Conservation (phyloP, 2,329 filamentous ascomycete species). For the Onygena corvina region DNA sequence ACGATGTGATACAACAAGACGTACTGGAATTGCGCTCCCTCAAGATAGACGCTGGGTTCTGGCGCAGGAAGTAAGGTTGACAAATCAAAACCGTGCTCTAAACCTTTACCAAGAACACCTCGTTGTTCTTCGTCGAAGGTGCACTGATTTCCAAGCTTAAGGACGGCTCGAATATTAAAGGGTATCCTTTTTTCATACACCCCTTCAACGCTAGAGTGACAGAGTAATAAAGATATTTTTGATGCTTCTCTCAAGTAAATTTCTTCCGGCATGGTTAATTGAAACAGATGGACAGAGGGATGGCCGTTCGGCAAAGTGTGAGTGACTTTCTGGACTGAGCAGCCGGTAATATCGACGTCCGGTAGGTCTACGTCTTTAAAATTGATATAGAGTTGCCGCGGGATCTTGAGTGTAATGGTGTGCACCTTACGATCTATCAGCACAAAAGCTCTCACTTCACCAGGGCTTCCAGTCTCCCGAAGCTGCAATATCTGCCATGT, state of each 20-base stretch:
- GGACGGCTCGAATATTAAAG: constrained; percentile 69
- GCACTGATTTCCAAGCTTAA: constrained; percentile 81
- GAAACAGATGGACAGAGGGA: constrained; percentile 86
- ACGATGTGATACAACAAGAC: constrained; percentile 88
- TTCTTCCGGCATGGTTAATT: constrained; percentile 78
- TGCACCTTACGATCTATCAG: constrained; percentile 91
- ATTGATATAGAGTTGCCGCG: constrained; percentile 81
- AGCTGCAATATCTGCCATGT: constrained; percentile 94
- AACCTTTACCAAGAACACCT: constrained; percentile 79
- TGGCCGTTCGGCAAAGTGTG: constrained; percentile 92
- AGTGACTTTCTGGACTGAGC: constrained; percentile 82
- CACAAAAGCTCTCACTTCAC: constrained; percentile 77
- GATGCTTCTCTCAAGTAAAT: constrained; percentile 73
- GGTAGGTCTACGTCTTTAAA: constrained; percentile 77
- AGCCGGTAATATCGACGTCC: constrained; percentile 73
- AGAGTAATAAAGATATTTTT: constrained; percentile 72
- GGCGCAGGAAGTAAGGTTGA: constrained; percentile 57
- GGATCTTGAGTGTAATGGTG: constrained; percentile 74
- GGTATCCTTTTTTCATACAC: constrained; percentile 94
- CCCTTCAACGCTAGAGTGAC: constrained; percentile 87
- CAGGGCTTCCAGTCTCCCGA: constrained; percentile 66
- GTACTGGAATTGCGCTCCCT: constrained; percentile 62
- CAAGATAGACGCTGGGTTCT: constrained; percentile 61
- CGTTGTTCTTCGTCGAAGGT: constrained; percentile 85
- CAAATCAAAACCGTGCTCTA: constrained; percentile 90